Conservation (phyloP, 2,329 filamentous ascomycete genomes). For the Chaetomium sp. region DNA sequence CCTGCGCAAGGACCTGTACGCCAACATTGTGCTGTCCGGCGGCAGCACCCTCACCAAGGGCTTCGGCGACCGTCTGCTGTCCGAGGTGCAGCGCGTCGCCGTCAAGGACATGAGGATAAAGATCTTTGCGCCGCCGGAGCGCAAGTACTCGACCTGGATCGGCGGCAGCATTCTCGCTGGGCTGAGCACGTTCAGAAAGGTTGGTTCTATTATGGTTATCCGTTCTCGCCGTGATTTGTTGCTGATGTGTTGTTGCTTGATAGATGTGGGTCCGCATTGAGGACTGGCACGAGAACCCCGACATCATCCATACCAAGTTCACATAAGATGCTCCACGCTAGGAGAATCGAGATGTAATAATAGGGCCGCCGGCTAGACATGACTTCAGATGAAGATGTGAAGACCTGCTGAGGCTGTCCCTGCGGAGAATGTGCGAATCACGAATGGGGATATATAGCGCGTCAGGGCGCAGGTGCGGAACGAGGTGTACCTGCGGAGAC, state of each 20-base stretch:
- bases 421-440: background rate
- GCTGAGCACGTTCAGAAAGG: slow-evolving; percentile 97
- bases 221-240: background rate
- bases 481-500: background rate
- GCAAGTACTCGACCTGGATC: slow-evolving; percentile 99
- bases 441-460: background rate
- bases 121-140: slow-evolving; percentile 95
- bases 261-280: slow-evolving; percentile 99
- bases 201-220: slow-evolving; percentile 43
- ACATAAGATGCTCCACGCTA: slow-evolving; percentile 55
- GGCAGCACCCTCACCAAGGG: slow-evolving; percentile 96
- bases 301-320: slow-evolving; percentile 98
- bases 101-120: slow-evolving; percentile 99
- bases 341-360: background rate
- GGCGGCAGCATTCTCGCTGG: slow-evolving; percentile 96
- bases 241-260: slow-evolving; percentile 12
- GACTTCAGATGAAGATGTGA: background rate
- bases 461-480: background rate
- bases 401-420: background rate
- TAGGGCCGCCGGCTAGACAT: background rate
- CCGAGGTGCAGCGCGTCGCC: slow-evolving; percentile 88
- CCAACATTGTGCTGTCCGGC: slow-evolving; percentile 95
- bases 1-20: slow-evolving; percentile 88
- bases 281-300: slow-evolving; percentile 99
- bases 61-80: slow-evolving; percentile 88